Percentiles rank a stretch among this genome's conserved stretches.
Evolutionary conservation across 106 monocot genomes (phyloP).

Genomic region (Dioscorea zingiberensis): DNA sequence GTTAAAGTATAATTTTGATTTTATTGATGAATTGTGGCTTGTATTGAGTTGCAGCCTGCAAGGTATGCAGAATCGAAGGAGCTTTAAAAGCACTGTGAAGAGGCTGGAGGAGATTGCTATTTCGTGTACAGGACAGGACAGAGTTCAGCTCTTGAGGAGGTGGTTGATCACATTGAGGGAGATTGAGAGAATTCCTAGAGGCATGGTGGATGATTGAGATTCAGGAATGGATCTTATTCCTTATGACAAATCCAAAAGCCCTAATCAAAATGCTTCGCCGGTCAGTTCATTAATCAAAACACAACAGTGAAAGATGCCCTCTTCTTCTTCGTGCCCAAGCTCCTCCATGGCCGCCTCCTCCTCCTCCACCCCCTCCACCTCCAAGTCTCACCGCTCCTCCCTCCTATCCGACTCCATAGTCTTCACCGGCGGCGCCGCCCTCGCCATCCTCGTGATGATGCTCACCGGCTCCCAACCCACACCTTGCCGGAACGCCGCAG

Average conservation of each 20-base stretch:
- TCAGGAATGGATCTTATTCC: too few species aligned
- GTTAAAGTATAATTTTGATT: too few species aligned
- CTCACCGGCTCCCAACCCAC: too few species aligned
- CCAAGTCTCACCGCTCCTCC: too few species aligned
- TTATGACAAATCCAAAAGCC: neutral
- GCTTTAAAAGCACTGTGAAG: slow-evolving; percentile 29
- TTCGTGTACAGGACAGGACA: slow-evolving; percentile 40
- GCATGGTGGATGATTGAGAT: slow-evolving; percentile 6
- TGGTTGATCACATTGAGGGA: slow-evolving; percentile 51
- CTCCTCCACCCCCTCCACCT: too few species aligned
- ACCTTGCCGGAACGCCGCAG: too few species aligned
- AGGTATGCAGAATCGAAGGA: slow-evolving; percentile 17
- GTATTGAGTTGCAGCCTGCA: neutral
- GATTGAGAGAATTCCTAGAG: slow-evolving; percentile 15
- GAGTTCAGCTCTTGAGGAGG: slow-evolving; percentile 40
- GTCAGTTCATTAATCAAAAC: neutral
- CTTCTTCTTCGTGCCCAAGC: too few species aligned
- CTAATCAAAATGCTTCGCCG: neutral
- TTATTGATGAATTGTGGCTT: neutral
- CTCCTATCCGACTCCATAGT: too few species aligned
- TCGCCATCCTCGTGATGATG: too few species aligned
- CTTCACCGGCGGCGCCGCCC: too few species aligned
- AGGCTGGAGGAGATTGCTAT: slow-evolving; percentile 49
- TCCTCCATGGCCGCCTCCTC: too few species aligned
- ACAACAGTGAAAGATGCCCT: too few species aligned